Evolutionary conservation across 2,329 filamentous ascomycete genomes (phyloP).

Genomic region (Penicillium expansum): DNA sequence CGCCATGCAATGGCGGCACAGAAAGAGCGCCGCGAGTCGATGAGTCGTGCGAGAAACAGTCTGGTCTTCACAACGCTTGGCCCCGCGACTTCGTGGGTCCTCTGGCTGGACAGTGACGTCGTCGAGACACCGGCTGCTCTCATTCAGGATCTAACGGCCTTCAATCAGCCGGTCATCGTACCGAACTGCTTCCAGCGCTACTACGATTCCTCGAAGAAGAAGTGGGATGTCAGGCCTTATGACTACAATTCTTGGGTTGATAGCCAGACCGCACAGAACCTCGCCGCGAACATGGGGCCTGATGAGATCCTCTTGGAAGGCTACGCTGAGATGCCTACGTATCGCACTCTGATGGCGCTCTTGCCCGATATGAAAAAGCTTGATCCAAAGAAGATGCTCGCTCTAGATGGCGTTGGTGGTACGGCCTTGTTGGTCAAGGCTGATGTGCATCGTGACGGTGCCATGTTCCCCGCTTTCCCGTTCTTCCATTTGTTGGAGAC

Average conservation of each 20-base stretch:
- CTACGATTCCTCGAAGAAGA: constrained; percentile 68
- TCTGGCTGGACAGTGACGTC: constrained; percentile 93
- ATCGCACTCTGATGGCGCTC: constrained; percentile 85
- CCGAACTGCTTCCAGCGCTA: constrained; percentile 95
- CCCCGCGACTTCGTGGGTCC: constrained; percentile 87
- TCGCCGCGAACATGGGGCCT: constrained; percentile 76
- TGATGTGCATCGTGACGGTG: constrained; percentile 92
- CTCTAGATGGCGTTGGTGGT: constrained; percentile 89
- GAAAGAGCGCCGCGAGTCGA: constrained; percentile 78
- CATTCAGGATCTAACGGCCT: constrained; percentile 85
- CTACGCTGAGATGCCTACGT: constrained; percentile 89
- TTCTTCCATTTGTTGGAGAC: constrained; percentile 98
- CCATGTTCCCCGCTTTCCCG: constrained; percentile 95
- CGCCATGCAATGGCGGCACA: constrained; percentile 91
- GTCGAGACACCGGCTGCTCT: constrained; percentile 79
- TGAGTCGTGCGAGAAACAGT: constrained; percentile 91
- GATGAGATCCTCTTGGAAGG: constrained; percentile 94
- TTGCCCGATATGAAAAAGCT: constrained; percentile 58
- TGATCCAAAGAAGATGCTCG: constrained; percentile 62
- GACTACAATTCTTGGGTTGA: constrained; percentile 99
- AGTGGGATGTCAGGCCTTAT: constrained; percentile 76
- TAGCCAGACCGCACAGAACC: constrained; percentile 70
- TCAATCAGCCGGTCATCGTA: constrained; percentile 87
- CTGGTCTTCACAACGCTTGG: constrained; percentile 93
- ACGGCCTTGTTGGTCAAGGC: constrained; percentile 92